Conservation (phyloP, 2,329 filamentous ascomycete species). For the Monosporascus sp. region DNA sequence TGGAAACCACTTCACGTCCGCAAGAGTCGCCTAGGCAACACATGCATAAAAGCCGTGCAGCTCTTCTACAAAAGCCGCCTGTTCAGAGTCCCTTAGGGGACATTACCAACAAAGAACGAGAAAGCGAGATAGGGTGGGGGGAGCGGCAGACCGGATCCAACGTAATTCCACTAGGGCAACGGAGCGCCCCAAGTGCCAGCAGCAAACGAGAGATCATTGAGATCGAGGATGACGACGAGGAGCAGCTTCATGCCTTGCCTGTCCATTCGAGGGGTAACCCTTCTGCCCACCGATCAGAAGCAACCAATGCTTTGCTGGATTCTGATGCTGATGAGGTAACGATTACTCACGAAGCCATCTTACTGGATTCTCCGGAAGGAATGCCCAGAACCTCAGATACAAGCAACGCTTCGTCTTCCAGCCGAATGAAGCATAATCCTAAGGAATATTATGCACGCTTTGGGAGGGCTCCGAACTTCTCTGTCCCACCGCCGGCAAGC, state of each 20-base stretch:
- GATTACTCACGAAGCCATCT: constrained; percentile 2
- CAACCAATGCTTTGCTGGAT: not conserved
- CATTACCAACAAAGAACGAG: not conserved
- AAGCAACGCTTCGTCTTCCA: not conserved
- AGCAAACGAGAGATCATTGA: constrained; percentile 3
- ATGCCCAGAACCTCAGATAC: not conserved
- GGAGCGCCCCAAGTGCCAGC: not conserved
- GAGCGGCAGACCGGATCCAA: constrained; percentile 10
- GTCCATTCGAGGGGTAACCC: not conserved
- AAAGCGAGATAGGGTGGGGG: not conserved
- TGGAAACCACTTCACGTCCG: not conserved
- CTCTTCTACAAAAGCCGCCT: constrained; percentile 2
- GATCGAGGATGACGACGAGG: not conserved
- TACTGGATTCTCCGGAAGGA: constrained; percentile 1
- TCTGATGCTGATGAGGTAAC: constrained; percentile 1
- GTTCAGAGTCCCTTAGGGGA: not conserved
- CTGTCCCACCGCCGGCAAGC: not conserved
- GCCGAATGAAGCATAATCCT: constrained; percentile 1
- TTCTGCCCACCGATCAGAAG: not conserved
- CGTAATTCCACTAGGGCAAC: constrained; percentile 8
- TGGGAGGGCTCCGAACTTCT: not conserved
- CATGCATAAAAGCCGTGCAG: not conserved
- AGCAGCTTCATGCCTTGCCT: not conserved
- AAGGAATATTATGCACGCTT: not conserved
- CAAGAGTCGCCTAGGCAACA: not conserved